These are phyloP conservation scores for Carex myosuroides DNA, from an alignment of 176 grass and related monocot species.

Conservation along the genomic window DNA sequence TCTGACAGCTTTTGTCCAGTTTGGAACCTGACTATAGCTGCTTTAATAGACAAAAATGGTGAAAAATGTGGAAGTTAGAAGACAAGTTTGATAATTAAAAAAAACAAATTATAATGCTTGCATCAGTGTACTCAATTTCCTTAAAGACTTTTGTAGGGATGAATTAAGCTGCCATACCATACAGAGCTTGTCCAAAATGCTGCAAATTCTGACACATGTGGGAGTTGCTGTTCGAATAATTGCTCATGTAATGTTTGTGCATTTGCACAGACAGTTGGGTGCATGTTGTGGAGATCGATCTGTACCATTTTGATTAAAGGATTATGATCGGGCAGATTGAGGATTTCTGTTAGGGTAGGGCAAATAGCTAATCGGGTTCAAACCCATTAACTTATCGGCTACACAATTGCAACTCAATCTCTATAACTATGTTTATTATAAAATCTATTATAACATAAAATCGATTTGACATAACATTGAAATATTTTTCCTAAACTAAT, in stretches of 20 bases:
- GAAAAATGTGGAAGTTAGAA: not conserved
- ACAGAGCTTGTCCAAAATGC: slow-evolving; percentile 27
- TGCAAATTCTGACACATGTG: slow-evolving; percentile 31
- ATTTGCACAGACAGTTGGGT: slow-evolving; percentile 19
- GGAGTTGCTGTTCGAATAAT: slow-evolving; percentile 34
- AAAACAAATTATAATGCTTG: not conserved
- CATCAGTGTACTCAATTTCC: not conserved
- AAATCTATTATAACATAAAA: too few species aligned
- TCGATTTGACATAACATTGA: too few species aligned
- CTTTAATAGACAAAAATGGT: not conserved
- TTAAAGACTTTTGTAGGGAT: slow-evolving; percentile 23
- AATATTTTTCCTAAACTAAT: too few species aligned
- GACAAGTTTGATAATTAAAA: too few species aligned
- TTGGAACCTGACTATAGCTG: not conserved
- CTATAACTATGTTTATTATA: too few species aligned
- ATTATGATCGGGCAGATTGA: too few species aligned
- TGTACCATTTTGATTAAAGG: slow-evolving; percentile 32
- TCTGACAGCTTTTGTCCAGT: not conserved
- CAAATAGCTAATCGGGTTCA: too few species aligned
- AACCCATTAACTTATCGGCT: too few species aligned
- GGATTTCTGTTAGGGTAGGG: too few species aligned
- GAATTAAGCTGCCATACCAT: slow-evolving; percentile 71
- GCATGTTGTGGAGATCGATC: slow-evolving; percentile 56
- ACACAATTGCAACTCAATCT: too few species aligned
- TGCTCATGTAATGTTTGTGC: slow-evolving; percentile 74